Conservation (phyloP, 768 basidiomycete species). For the Termitomyces sp. region DNA sequence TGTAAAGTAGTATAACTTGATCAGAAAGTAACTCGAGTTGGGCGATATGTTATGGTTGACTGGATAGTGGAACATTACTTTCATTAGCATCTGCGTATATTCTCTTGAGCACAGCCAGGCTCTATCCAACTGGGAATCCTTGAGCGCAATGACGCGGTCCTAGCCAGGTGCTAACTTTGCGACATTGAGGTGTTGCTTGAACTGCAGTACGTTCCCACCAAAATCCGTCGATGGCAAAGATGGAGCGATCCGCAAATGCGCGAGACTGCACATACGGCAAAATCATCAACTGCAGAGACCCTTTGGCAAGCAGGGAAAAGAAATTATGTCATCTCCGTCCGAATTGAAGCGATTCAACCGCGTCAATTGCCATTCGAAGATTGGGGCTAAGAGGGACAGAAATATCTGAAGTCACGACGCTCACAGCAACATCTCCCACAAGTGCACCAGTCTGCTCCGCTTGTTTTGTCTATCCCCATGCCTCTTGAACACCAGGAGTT, state of each 20-base stretch:
- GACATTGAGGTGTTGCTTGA: constrained; percentile 96
- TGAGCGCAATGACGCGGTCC: constrained; percentile 65
- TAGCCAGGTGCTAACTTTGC: constrained; percentile 74
- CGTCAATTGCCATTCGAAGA: too few relatives aligned
- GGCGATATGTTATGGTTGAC: too few relatives aligned
- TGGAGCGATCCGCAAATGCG: constrained; percentile 68
- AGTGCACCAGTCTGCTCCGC: constrained; percentile 84
- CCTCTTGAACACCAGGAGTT: constrained; percentile 89
- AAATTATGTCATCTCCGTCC: too few relatives aligned
- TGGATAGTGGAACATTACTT: constrained; percentile 4
- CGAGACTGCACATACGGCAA: too few relatives aligned
- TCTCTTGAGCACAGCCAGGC: constrained; percentile 89
- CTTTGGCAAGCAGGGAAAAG: too few relatives aligned
- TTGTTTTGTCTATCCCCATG: constrained; percentile 86
- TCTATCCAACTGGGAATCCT: constrained; percentile 90
- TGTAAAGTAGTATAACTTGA: too few relatives aligned
- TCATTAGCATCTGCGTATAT: constrained; percentile 88
- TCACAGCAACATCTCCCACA: constrained; percentile 67
- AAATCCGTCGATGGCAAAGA: constrained; percentile 49
- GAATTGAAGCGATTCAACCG: too few relatives aligned
- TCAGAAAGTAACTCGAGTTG: too few relatives aligned
- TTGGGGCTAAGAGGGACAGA: constrained; percentile 40
- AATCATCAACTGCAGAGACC: too few relatives aligned
- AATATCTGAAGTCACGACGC: constrained; percentile 28
- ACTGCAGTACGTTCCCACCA: constrained; percentile 68